Conservation (phyloP, 306 rosid species). For the Trifolium subterraneum region DNA sequence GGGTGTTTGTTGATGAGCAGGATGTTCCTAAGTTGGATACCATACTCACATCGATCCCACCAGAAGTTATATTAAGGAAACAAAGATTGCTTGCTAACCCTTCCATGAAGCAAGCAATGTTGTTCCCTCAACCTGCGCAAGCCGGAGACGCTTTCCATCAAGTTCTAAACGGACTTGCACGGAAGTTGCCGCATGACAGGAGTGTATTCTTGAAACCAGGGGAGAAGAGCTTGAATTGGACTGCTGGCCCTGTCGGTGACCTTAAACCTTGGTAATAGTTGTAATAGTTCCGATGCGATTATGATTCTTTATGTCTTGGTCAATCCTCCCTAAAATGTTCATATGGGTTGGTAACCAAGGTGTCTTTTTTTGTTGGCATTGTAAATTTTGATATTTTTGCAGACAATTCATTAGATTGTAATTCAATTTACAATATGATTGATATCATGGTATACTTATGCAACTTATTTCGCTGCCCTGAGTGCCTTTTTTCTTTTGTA, state of each 20-base stretch:
- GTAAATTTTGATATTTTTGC: constrained; percentile 52
- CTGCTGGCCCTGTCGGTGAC: constrained; percentile 92
- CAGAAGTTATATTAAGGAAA: constrained; percentile 79
- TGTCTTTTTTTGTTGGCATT: constrained; percentile 39
- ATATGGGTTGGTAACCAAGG: constrained; percentile 49
- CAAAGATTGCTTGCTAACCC: constrained; percentile 97
- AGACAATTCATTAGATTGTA: constrained; percentile 36
- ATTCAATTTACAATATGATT: constrained; percentile 38
- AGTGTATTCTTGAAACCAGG: constrained; percentile 68
- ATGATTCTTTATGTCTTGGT: constrained; percentile 41
- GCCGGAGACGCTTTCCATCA: constrained; percentile 96
- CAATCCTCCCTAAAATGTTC: constrained; percentile 44
- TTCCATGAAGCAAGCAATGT: constrained; percentile 97
- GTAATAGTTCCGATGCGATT: constrained; percentile 29
- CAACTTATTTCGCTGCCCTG: constrained; percentile 10
- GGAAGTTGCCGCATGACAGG: constrained; percentile 78
- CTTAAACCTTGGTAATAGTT: constrained; percentile 77
- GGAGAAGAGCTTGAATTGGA: constrained; percentile 84
- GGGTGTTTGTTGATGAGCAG: constrained; percentile 83
- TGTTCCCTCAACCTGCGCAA: constrained; percentile 94
- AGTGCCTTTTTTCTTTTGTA: neutral
- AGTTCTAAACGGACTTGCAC: constrained; percentile 92
- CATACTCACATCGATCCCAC: constrained; percentile 87
- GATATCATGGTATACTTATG: constrained; percentile 9
- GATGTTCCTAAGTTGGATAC: constrained; percentile 89